Conservation (phyloP, 2,329 filamentous ascomycete species). For the Botrytis pseudocinerea region DNA sequence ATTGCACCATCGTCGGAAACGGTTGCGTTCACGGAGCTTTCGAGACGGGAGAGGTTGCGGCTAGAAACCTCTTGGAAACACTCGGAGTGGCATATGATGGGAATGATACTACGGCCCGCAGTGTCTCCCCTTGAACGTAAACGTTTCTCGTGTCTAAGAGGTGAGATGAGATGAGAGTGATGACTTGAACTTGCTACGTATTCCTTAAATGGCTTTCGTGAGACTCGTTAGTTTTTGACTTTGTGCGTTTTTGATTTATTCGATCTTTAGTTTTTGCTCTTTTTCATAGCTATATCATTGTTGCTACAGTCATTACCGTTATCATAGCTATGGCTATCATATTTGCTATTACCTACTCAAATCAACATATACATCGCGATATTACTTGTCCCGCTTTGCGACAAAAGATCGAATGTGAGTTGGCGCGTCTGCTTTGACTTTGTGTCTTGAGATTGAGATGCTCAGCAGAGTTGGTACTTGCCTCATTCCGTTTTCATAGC, state of each 20-base stretch:
- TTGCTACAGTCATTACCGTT: not conserved
- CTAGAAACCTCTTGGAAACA: slow-evolving; percentile 43
- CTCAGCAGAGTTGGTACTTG: not conserved
- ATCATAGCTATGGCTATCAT: not conserved
- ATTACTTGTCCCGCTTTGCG: not conserved
- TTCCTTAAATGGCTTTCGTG: slow-evolving; percentile 21
- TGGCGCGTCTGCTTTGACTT: not conserved
- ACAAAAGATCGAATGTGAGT: not conserved
- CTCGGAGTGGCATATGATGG: slow-evolving; percentile 44
- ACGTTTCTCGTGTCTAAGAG: slow-evolving; percentile 16
- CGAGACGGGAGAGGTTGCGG: slow-evolving; percentile 46
- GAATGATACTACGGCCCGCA: slow-evolving; percentile 33
- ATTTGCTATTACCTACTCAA: slow-evolving; percentile 1
- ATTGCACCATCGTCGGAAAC: slow-evolving; percentile 45
- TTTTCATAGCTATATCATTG: not conserved
- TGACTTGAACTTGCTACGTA: slow-evolving; percentile 22
- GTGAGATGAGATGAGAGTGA: slow-evolving; percentile 17
- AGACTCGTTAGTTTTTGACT: slow-evolving; percentile 22
- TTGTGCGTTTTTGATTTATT: slow-evolving; percentile 3
- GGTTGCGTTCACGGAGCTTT: slow-evolving; percentile 49
- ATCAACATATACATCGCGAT: not conserved
- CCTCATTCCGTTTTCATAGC: not conserved
- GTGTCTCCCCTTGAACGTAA: slow-evolving; percentile 28
- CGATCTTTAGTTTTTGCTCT: not conserved
- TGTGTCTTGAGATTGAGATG: not conserved